phyloP scores from a whole-genome alignment of 768 basidiomycete species.

The Boletus subparvulus region DNA sequence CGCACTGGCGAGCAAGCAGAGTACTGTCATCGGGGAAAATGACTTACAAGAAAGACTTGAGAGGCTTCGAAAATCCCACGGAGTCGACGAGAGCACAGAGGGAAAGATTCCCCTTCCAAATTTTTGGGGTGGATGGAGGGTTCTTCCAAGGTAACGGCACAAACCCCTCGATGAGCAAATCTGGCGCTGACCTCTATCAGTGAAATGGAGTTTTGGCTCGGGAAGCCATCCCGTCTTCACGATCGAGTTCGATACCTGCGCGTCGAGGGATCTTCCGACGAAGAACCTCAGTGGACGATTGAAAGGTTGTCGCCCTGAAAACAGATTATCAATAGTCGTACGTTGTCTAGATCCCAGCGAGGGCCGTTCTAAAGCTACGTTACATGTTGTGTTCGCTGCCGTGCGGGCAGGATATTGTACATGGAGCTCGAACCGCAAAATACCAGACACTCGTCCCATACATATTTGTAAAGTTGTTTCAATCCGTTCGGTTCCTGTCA shows the following conservation, averaged over 20 bases:
- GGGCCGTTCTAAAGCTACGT: background rate
- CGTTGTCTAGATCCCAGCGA: background rate
- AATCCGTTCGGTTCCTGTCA: background rate
- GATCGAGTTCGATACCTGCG: constrained; percentile 82
- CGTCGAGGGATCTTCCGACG: constrained; percentile 45
- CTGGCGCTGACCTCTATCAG: constrained; percentile 40
- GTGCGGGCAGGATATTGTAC: background rate
- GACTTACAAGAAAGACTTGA: constrained; percentile 64
- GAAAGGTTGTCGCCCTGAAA: constrained; percentile 74
- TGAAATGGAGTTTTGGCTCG: constrained; percentile 97
- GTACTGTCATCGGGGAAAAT: constrained; percentile 70
- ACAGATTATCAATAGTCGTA: background rate
- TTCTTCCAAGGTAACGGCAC: constrained; percentile 74
- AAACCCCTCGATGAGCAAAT: background rate
- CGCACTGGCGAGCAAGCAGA: constrained; percentile 94
- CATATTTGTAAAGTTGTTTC: background rate
- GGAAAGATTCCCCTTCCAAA: constrained; percentile 72
- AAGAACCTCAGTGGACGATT: constrained; percentile 66
- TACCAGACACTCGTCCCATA: constrained; percentile 10
- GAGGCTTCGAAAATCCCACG: constrained; percentile 58
- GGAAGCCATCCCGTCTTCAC: constrained; percentile 91
- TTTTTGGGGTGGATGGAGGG: constrained; percentile 96
- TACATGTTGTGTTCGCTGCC: background rate
- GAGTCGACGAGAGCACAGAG: constrained; percentile 39
- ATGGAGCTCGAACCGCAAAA: background rate